Percentiles rank a stretch among this genome's conserved stretches.
These are phyloP conservation scores for Chlorella sp. DNA, from an alignment of 139 green algal species.

Conservation along the genomic window DNA sequence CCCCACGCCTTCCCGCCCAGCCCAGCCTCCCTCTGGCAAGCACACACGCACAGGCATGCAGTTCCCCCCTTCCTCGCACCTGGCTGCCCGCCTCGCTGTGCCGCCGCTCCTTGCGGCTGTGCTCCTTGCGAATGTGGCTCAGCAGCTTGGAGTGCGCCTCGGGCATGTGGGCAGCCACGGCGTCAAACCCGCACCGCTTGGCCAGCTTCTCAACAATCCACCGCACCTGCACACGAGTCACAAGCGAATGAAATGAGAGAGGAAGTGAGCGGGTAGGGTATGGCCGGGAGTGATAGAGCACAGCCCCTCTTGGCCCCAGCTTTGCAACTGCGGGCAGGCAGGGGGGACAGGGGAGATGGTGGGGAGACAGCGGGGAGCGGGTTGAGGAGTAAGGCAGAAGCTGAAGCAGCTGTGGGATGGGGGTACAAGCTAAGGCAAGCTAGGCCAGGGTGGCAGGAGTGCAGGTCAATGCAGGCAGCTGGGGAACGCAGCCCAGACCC, in stretches of 20 bases:
- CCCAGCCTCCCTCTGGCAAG: too few relatives aligned
- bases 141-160: conserved; percentile 81
- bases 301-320: too few relatives aligned
- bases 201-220: conserved; percentile 92
- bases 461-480: too few relatives aligned
- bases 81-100: conserved; percentile 44
- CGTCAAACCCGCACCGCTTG: conserved; percentile 84
- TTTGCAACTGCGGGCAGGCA: too few relatives aligned
- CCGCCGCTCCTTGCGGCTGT: conserved; percentile 59
- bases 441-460: too few relatives aligned
- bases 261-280: not conserved
- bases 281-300: too few relatives aligned
- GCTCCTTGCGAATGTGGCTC: conserved; percentile 89
- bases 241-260: not conserved
- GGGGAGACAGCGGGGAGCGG: not conserved
- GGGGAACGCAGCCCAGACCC: too few relatives aligned
- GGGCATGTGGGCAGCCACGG: conserved; percentile 79
- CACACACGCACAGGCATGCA: too few relatives aligned
- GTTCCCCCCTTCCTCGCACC: conserved; percentile 16
- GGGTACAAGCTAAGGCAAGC: too few relatives aligned
- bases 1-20: too few relatives aligned
- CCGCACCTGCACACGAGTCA: conserved; percentile 77
- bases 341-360: not conserved
- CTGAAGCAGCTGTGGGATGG: too few relatives aligned
- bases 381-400: not conserved